These are phyloP conservation scores for Collybia sp. DNA, from an alignment of 768 basidiomycete genomes.

Conservation along the genomic window DNA sequence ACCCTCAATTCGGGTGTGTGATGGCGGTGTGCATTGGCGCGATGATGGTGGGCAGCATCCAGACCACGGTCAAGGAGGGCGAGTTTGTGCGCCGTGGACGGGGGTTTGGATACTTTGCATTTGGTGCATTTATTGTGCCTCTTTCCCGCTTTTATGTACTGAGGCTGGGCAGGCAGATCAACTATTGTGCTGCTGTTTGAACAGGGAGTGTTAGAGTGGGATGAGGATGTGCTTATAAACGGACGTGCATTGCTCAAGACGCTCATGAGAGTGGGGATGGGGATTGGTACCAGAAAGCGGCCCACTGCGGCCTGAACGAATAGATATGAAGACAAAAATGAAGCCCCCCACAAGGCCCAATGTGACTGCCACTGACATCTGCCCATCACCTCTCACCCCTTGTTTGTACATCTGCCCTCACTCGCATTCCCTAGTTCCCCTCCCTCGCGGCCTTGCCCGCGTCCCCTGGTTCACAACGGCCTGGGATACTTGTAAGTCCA, in stretches of 20 bases:
- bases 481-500: too few relatives aligned
- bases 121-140: conserved; percentile 52
- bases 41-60: conserved; percentile 94
- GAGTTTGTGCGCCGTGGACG: conserved; percentile 77
- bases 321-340: too few relatives aligned
- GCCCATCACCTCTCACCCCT: too few relatives aligned
- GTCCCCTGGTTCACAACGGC: too few relatives aligned
- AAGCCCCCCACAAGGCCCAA: too few relatives aligned
- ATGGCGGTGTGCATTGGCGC: conserved; percentile 91
- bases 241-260: conserved; percentile 87
- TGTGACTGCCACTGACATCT: too few relatives aligned
- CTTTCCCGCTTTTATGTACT: not conserved
- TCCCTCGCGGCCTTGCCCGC: too few relatives aligned
- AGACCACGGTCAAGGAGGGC: conserved; percentile 83
- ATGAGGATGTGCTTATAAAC: conserved; percentile 85
- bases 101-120: conserved; percentile 93
- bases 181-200: conserved; percentile 91
- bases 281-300: conserved; percentile 51
- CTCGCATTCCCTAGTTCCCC: too few relatives aligned
- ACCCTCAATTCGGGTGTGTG: conserved; percentile 83
- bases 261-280: conserved; percentile 83
- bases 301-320: not conserved
- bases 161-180: conserved; percentile 61
- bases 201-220: conserved; percentile 82
- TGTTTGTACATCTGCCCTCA: too few relatives aligned